Evolutionary conservation across 352 stramenopile genomes (phyloP).

Genomic region (Phytopythium vexans): DNA sequence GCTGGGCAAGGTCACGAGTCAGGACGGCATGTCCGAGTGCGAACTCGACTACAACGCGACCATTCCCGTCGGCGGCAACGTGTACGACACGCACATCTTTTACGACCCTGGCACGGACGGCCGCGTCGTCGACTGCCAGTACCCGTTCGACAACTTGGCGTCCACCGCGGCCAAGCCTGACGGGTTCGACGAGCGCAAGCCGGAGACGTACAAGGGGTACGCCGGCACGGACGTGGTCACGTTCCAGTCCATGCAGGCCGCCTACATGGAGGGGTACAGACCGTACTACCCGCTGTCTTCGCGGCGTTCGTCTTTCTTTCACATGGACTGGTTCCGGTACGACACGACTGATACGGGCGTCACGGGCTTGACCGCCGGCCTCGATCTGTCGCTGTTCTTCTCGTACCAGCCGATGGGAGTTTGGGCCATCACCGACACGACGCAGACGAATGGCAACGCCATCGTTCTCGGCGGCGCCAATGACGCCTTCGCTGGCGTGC

Average conservation of each 20-base stretch:
- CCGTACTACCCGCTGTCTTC: constrained; percentile 85
- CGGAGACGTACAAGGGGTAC: constrained; percentile 48
- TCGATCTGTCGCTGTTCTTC: constrained; percentile 55
- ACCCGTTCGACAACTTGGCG: constrained; percentile 72
- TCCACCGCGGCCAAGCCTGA: constrained; percentile 27
- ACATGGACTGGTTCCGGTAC: constrained; percentile 80
- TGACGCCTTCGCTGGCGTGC: constrained; percentile 29
- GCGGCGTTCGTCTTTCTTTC: constrained; percentile 88
- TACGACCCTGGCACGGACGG: constrained; percentile 63
- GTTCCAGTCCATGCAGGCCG: constrained; percentile 68
- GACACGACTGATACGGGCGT: constrained; percentile 40
- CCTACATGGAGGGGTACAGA: constrained; percentile 53
- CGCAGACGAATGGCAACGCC: constrained; percentile 12
- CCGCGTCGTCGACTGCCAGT: constrained; percentile 81
- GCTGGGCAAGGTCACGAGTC: constrained; percentile 22
- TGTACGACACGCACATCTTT: constrained; percentile 80
- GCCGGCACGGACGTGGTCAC: constrained; percentile 33
- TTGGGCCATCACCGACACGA: constrained; percentile 53
- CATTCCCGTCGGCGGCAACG: constrained; percentile 48
- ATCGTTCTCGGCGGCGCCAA: constrained; percentile 30
- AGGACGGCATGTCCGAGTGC: constrained; percentile 36
- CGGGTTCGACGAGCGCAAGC: constrained; percentile 40
- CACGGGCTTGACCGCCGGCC: constrained; percentile 45
- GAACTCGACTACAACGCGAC: constrained; percentile 38
- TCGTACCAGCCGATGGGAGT: constrained; percentile 72